These are phyloP conservation scores for Vanrija sp. DNA, from an alignment of 1,284 basidiomycete genomes.

Conservation along the genomic window DNA sequence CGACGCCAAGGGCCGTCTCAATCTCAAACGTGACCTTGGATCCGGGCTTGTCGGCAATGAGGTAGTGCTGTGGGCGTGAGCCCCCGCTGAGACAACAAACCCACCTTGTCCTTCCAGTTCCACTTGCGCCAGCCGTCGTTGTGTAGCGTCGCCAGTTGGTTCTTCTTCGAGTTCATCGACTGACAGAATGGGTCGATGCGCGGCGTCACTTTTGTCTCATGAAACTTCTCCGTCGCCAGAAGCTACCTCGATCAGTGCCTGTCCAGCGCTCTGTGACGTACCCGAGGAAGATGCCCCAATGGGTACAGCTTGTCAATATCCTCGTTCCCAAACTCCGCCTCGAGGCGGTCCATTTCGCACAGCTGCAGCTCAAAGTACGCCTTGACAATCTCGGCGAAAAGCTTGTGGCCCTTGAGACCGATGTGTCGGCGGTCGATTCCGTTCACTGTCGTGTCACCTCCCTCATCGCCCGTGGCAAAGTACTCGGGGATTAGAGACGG, in stretches of 20 bases:
- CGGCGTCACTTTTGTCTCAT: background rate
- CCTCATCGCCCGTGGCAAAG: constrained; percentile 24
- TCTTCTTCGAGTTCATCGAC: constrained; percentile 25
- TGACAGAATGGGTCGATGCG: constrained; percentile 26
- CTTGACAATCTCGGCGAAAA: constrained; percentile 27
- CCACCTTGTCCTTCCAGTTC: constrained; percentile 33
- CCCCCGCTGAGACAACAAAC: no score
- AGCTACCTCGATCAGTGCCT: constrained; percentile 7
- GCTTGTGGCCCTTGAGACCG: constrained; percentile 15
- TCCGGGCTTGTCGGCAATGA: constrained; percentile 32
- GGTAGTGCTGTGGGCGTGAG: constrained; percentile 17
- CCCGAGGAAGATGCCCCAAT: constrained; percentile 8
- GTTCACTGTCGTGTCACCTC: background rate
- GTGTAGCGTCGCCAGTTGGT: constrained; percentile 24
- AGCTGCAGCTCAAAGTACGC: constrained; percentile 36
- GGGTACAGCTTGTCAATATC: constrained; percentile 22
- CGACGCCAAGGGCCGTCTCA: constrained; percentile 29
- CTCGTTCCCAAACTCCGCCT: constrained; percentile 8
- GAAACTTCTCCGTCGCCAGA: background rate
- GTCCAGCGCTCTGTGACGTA: constrained; percentile 13
- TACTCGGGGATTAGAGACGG: constrained; percentile 16
- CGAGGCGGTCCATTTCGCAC: constrained; percentile 30
- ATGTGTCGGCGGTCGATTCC: constrained; percentile 34
- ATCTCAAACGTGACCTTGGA: constrained; percentile 32
- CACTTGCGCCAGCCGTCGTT: constrained; percentile 35